Percentiles rank a stretch among this genome's conserved stretches.
phyloP scores from a whole-genome alignment of 2,329 filamentous ascomycete species.

The Neocucurbitaria cava region DNA sequence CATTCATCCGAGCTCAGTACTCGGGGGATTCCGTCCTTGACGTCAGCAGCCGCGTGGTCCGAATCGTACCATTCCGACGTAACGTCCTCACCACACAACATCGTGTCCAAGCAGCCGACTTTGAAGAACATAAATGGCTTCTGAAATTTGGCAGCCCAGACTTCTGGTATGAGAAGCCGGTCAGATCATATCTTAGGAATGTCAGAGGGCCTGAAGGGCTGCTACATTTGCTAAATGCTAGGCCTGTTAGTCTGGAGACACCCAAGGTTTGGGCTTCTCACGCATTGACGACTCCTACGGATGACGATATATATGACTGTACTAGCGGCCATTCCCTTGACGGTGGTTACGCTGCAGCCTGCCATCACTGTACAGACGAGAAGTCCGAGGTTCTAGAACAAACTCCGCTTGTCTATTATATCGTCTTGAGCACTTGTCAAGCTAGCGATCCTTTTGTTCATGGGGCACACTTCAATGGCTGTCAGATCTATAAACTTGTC shows the following conservation, averaged over 20 bases:
- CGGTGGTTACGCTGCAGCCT: constrained; percentile 20
- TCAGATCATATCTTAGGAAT: constrained; percentile 13
- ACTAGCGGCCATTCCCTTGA: constrained; percentile 19
- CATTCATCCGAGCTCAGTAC: constrained; percentile 32
- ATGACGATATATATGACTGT: constrained; percentile 40
- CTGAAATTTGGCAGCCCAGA: constrained; percentile 32
- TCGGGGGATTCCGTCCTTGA: constrained; percentile 21
- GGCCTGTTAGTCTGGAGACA: constrained; percentile 27
- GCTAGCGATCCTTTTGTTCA: constrained; percentile 19
- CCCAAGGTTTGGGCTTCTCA: constrained; percentile 40
- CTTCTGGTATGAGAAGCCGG: constrained; percentile 41
- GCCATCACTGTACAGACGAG: constrained; percentile 34
- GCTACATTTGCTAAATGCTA: constrained; percentile 14
- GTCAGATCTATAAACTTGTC: constrained; percentile 38
- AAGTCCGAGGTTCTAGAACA: constrained; percentile 33
- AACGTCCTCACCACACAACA: constrained; percentile 33
- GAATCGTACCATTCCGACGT: constrained; percentile 33
- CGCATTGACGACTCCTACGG: constrained; percentile 36
- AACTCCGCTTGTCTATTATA: constrained; percentile 31
- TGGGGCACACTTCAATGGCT: constrained; percentile 20
- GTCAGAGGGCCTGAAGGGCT: constrained; percentile 21
- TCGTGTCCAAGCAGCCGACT: constrained; percentile 30
- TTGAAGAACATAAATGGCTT: constrained; percentile 39
- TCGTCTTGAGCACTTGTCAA: constrained; percentile 36
- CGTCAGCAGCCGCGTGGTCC: constrained; percentile 18